phyloP scores from a whole-genome alignment of 441 rosid genomes.

The Euphorbia schlechtendalii region DNA sequence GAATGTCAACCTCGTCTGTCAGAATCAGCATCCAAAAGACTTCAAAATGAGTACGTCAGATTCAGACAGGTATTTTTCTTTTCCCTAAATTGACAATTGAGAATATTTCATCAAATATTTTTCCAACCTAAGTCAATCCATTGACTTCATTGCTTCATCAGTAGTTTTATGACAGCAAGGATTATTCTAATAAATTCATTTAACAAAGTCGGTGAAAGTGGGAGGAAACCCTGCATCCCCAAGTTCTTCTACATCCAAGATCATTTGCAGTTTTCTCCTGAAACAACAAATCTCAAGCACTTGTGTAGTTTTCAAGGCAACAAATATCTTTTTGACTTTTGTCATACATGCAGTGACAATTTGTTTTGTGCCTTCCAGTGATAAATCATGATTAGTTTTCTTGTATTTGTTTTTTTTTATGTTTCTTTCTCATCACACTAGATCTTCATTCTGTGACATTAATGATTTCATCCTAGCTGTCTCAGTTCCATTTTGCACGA shows the following conservation, averaged over 20 bases:
- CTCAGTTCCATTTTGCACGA: neutral
- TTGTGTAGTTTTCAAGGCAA: neutral
- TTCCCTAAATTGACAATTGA: neutral
- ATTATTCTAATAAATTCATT: neutral
- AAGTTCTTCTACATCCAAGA: neutral
- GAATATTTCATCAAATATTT: neutral
- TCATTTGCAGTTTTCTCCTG: neutral
- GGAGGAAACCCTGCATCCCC: neutral
- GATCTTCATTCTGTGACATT: neutral
- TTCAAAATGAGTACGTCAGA: slow-evolving; percentile 76
- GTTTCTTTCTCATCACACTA: neutral
- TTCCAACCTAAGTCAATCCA: neutral
- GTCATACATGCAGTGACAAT: neutral
- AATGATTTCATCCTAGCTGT: neutral
- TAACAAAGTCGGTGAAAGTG: neutral
- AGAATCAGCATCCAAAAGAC: slow-evolving; percentile 60
- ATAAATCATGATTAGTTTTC: neutral
- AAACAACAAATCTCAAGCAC: neutral
- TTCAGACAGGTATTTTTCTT: slow-evolving; percentile 63
- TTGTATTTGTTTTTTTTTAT: neutral
- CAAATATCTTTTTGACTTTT: neutral
- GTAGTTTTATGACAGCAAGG: neutral
- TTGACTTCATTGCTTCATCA: neutral
- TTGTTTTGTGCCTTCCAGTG: neutral
- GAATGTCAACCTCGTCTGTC: slow-evolving; percentile 84